Evolutionary conservation across 2,329 filamentous ascomycete genomes (phyloP).

Genomic region (Microascus cirrosus): DNA sequence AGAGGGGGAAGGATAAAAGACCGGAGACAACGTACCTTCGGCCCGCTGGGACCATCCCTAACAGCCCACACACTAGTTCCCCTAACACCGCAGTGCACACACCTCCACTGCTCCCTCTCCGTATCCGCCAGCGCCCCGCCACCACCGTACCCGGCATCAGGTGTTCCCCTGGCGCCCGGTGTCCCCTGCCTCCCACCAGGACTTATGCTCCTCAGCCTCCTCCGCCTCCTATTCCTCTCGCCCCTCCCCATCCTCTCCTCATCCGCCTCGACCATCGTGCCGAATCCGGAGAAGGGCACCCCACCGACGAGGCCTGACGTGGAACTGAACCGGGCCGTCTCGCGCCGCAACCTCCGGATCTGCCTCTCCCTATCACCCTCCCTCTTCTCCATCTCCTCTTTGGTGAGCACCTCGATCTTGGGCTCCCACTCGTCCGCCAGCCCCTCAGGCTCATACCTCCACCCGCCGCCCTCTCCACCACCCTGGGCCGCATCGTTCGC

Average conservation of each 20-base stretch:
- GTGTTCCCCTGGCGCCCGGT: conserved; percentile 64
- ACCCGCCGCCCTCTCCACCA: conserved; percentile 59
- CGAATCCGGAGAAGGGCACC: conserved; percentile 46
- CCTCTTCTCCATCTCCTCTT: conserved; percentile 95
- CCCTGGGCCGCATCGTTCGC: conserved; percentile 82
- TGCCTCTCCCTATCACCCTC: conserved; percentile 91
- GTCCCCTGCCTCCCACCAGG: conserved; percentile 47
- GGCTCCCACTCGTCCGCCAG: conserved; percentile 78
- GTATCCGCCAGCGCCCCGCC: conserved; percentile 59
- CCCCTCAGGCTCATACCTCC: conserved; percentile 90
- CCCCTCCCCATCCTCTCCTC: conserved; percentile 85
- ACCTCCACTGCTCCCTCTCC: conserved; percentile 78
- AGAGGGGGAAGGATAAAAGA: conserved; percentile 6
- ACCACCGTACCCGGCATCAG: conserved; percentile 65
- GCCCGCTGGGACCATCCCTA: conserved; percentile 75
- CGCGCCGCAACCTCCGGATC: conserved; percentile 72
- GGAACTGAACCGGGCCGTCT: conserved; percentile 86
- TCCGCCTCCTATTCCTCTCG: conserved; percentile 91
- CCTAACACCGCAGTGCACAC: conserved; percentile 77
- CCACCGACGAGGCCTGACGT: conserved; percentile 71
- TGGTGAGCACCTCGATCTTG: conserved; percentile 69
- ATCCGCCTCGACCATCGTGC: conserved; percentile 42
- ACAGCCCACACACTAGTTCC: conserved; percentile 92
- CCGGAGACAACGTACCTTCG: conserved; percentile 50
- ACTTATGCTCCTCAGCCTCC: conserved; percentile 78